These are phyloP conservation scores for Coprinellus micaceus DNA, from an alignment of 768 basidiomycete genomes.

Conservation along the genomic window DNA sequence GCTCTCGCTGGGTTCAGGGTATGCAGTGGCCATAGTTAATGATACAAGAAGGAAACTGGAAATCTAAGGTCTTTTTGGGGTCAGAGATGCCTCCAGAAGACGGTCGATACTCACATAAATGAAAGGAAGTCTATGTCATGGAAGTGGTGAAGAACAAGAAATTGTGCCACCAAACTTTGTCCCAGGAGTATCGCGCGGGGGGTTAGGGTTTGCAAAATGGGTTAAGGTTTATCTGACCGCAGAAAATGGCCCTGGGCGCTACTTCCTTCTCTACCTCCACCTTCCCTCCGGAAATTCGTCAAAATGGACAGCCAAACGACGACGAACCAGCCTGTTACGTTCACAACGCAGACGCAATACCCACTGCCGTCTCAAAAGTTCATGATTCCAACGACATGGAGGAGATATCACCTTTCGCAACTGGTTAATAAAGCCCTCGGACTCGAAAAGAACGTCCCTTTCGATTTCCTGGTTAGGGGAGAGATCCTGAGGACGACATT, in stretches of 20 bases:
- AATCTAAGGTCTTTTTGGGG: background rate
- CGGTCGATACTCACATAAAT: background rate
- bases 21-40: conserved; percentile 1
- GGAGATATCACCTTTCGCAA: conserved; percentile 94
- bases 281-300: background rate
- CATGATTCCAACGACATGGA: conserved; percentile 88
- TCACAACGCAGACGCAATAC: conserved; percentile 71
- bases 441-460: conserved; percentile 72
- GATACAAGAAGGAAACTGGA: background rate
- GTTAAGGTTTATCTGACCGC: no score
- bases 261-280: no score
- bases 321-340: conserved; percentile 57
- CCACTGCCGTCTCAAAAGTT: conserved; percentile 84
- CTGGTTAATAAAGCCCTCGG: conserved; percentile 92
- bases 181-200: no score
- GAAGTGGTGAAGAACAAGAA: no score
- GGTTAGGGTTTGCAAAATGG: no score
- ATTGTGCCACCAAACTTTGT: no score
- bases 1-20: conserved; percentile 4
- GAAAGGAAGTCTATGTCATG: no score
- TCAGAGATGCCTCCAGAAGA: background rate
- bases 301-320: conserved; percentile 15
- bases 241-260: no score
- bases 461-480: conserved; percentile 89
- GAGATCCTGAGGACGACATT: conserved; percentile 71